Conservation (phyloP, 169 alveolate species). For the Plasmodium malariae region DNA sequence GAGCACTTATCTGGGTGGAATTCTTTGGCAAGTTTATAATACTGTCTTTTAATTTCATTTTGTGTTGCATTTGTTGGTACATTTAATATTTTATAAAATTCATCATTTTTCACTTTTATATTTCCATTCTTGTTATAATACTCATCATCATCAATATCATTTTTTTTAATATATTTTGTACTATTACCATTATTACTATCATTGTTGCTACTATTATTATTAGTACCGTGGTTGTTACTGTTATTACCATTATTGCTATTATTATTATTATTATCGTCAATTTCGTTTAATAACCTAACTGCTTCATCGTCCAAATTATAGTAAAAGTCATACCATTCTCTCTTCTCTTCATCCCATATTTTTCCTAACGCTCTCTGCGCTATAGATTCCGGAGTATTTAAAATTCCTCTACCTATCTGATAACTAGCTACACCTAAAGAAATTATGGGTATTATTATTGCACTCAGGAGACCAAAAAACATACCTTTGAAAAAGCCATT, state of each 20-base stretch:
- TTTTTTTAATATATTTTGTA: slow-evolving; percentile 15
- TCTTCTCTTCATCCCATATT: slow-evolving; percentile 90
- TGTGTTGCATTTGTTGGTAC: slow-evolving; percentile 90
- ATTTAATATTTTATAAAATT: slow-evolving; percentile 87
- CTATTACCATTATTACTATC: slow-evolving; percentile 6
- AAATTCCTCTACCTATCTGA: slow-evolving; percentile 91
- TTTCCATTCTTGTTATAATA: slow-evolving; percentile 40
- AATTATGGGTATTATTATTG: slow-evolving; percentile 90
- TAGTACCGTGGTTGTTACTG: slow-evolving; percentile 42
- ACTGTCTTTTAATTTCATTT: slow-evolving; percentile 86
- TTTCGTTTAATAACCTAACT: slow-evolving; percentile 71
- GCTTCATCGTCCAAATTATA: slow-evolving; percentile 88
- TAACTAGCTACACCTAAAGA: slow-evolving; percentile 92
- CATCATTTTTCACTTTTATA: slow-evolving; percentile 87
- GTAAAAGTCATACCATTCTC: slow-evolving; percentile 89
- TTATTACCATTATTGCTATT: slow-evolving; percentile 2
- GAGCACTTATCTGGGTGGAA: slow-evolving; percentile 96
- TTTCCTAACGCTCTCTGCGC: slow-evolving; percentile 89
- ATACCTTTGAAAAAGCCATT: slow-evolving; percentile 92
- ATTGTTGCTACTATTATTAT: slow-evolving; percentile 31
- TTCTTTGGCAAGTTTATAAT: slow-evolving; percentile 91
- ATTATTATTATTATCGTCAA: slow-evolving; percentile 70
- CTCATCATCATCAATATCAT: slow-evolving; percentile 45
- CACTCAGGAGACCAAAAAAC: slow-evolving; percentile 92
- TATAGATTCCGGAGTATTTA: slow-evolving; percentile 92